Evolutionary conservation across 495 filamentous ascomycete species (phyloP), one percentile per base, ranked within the genome.

Genomic region (Penicillium dipodomyicola): DNA sequence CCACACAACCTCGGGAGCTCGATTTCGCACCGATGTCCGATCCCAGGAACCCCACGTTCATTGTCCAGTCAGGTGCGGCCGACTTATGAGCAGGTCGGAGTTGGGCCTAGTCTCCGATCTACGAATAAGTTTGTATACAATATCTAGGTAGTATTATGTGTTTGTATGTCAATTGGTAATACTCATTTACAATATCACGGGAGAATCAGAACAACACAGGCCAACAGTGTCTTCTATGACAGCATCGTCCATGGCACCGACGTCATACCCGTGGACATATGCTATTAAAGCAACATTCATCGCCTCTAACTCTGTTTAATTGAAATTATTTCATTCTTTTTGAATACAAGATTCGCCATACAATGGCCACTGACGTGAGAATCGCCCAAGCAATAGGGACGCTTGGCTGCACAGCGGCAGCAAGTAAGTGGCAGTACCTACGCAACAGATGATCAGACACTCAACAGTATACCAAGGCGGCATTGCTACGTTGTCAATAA

Each of bases 381-480:
- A 56, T 65, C 6, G 60, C 63, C 35, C 67, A 70, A 41, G 54
- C 61, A 14, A 60, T 70, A 19, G 63, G 67, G 17, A 70, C 66
- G 12, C 43, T 70, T 19, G 65, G 67, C 42, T 70, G 60, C 51
- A 61, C 65, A 33, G 23, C 60, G n/a, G 47, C 57, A 40, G 63
- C 67, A n/a, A 61, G 67, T 68, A 65, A 39, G 33, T 23, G 46
- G 11, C 45, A 10, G 32, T 35, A 11, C 32, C 40, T 29, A 19
- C 32, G 5, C 27, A 8, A 30, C 5, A 52, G n/a, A 32, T 49
- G n/a, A n/a, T 29, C 35, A 41, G 17, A 52, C 5, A 41, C 27
- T 41, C 20, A 41, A n/a, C 39, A 14, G n/a, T 17, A 19, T 22
- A 33, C 27, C 22, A 70, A 70, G 67, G 72, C 17, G 63, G 68